Evolutionary conservation across 2,329 filamentous ascomycete species (phyloP), one percentile per base, ranked within the genome.

Genomic region (Dothistroma septosporum): DNA sequence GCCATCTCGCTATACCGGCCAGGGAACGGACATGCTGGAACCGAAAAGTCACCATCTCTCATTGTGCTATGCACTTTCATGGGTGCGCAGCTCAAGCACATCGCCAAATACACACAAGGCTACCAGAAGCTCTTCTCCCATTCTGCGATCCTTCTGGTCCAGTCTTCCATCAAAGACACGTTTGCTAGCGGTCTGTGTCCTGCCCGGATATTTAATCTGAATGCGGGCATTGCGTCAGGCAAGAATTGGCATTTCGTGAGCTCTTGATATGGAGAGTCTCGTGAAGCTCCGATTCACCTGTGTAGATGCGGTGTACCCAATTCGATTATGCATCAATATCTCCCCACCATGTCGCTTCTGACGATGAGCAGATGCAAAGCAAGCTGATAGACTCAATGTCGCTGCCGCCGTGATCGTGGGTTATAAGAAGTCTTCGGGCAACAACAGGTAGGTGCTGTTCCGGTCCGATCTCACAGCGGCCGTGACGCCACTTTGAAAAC

Each of bases 41-140:
- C 24, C 24, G 46, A 14, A 53, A 47, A 21, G 33, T 52, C 54
- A 11, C 68, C 70, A 48, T 73, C 72, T 53, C 66, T 79, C 58
- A 74, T 74, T 61, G 72, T 77, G 60, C 56, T 74, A 11, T 73
- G 70, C 62, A 68, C 66, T 24, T 74, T 72, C 71, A 68, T 73
- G 63, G 69, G 66, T 16, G 73, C 72, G 9, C 57, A 65, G 2
- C 65, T 62, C n/a, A 69, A 69, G 49, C 66, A 73, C 53, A 72
- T 74, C 46, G 53, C 64, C 9, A 75, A 74, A 53, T 75, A 75
- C 59, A 67, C 66, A 22, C 33, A 63, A 7, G 60, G 66, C n/a
- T 74, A 74, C 61, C 61, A 65, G 32, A 56, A 48, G 11, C 61
- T 69, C 11, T 68, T 69, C 32, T 71, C 72, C 0, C 46, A 61